Percentiles rank a stretch among this genome's conserved stretches.
Conservation (phyloP, 352 stramenopile genomes). For the Pythium aristosporum region DNA sequence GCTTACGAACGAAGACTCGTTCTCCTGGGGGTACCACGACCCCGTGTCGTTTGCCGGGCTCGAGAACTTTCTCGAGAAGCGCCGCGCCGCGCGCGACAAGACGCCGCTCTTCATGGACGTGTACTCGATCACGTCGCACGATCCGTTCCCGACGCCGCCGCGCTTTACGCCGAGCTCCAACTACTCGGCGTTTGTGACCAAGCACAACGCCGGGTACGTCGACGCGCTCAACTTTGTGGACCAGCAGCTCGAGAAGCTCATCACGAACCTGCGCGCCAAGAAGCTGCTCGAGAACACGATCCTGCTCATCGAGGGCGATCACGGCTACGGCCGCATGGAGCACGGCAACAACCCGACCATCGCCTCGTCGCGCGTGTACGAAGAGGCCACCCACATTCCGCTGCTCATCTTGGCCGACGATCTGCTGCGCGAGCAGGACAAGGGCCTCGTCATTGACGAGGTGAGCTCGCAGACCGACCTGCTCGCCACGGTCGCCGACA, state of each 20-base stretch:
- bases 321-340: conserved; percentile 20
- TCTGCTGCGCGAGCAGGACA: conserved; percentile 10
- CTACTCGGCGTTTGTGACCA: conserved; percentile 13
- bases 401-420: conserved; percentile 15
- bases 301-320: conserved; percentile 22
- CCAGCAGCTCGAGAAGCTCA: conserved; percentile 13
- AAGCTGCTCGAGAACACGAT: conserved; percentile 23
- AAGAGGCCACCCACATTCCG: conserved; percentile 15
- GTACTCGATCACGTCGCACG: conserved; percentile 20
- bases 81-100: not conserved
- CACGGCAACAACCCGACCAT: conserved; percentile 21
- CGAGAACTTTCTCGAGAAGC: not conserved
- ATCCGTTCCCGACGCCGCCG: conserved; percentile 5
- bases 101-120: conserved; percentile 19
- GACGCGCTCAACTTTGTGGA: conserved; percentile 20
- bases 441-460: conserved; percentile 16
- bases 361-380: conserved; percentile 9
- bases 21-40: conserved; percentile 21
- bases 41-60: conserved; percentile 10
- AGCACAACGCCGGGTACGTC: conserved; percentile 14
- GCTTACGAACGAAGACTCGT: conserved; percentile 5
- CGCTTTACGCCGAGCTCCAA: conserved; percentile 11
- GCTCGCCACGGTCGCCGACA: conserved; percentile 16
- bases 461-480: conserved; percentile 12
- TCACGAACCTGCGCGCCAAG: conserved; percentile 7